Base-by-base conservation (phyloP, 2,329 filamentous ascomycete species). In the Sphaerulina populicola region DNA sequence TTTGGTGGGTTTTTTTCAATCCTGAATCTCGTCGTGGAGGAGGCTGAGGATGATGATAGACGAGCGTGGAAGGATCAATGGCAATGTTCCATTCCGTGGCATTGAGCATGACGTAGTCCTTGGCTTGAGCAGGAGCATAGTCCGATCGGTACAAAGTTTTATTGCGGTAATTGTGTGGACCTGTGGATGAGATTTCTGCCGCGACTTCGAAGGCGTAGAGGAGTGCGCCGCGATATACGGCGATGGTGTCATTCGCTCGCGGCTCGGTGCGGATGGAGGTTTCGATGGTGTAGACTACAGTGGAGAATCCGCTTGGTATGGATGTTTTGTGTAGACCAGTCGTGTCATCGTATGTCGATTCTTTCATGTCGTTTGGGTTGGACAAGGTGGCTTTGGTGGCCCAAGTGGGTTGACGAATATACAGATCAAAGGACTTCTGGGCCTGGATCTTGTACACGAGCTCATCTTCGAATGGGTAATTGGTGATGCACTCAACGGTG, bases 401-500 rank as follows among this genome's bases (percentile, higher is more conserved):
- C 74, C 74, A 76, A 6, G 51, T 52, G 1, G 74, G 74, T 10
- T 76, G 66, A n/a, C 74, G 68, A 43, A 77, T 62, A 48, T 70
- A 67, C 50, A 77, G 72, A 21, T 65, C 63, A 55, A 75, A 73
- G 4, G 66, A 43, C 0, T 57, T 55, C 7, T 62, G 62, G 4
- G 69, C 59, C 14, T 63, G 57, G 51, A 75, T 67, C 31, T 61
- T 67, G 55, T 77, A 77, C 8, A 54, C 55, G 4, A 76, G 61
- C 3, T 55, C 55, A 43, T 70, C 62, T 11, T 57, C 54, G 57
- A 77, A 76, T 0, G 73, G 77, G 59, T 80, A 80, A 43, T 68
- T 66, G 0, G 77, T 80, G 23, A 71, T 61, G 58, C 74, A 76
- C 6, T 60, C 58, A 7, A 79, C 66, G 0, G 60, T 68, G 7